Base-by-base conservation (phyloP, 2,329 filamentous ascomycete species). In the Coccinonectria pachysandricola region DNA sequence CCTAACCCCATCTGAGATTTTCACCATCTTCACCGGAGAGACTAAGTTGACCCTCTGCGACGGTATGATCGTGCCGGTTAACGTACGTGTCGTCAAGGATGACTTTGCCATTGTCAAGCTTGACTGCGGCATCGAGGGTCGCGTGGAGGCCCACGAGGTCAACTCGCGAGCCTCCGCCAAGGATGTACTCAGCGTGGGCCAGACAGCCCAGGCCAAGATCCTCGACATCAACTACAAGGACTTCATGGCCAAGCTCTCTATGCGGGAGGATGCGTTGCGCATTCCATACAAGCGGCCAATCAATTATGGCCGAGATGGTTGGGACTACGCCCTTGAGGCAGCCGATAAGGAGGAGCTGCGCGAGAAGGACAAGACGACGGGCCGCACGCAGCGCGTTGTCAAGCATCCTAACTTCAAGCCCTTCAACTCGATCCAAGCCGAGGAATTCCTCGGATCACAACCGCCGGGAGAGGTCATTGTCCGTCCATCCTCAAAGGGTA, bases 21-120 rank as follows among this genome's bases (percentile, higher is more conserved):
- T 96, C 56, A 91, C 86, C 19, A 95, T 95, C 79, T 75, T 96
- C 29, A 96, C 91, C 3, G 91, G 88, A 32, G 91, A 98, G 57
- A 96, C 85, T 1, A 68, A 72, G 32, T 79, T 91, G 1, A 83
- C 85, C 1, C 63, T 98, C 7, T 73, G 74, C 27, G 81, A 88
- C 46, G 83, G 82, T 41, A 96, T 96, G 87, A 83, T 95, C 37
- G 72, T 98, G 5, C 80, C 91, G 0, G 82, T 94, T 36, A 81
- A 82, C 27, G 79, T 96, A 40, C 82, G 86, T 36, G 72, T 91
- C 16, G 84, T 88, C 28, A 88, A 88, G 49, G 80, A 88, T 32
- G 85, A 94, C 46, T 92, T 94, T 54, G 81, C 93, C 36, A 86
- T 96, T 49, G 86, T 82, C 42, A 88, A 82, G 59, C 73, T 98